These are phyloP conservation scores for Xylaria castorea DNA, from an alignment of 495 filamentous ascomycete species.

Conservation along the genomic window DNA sequence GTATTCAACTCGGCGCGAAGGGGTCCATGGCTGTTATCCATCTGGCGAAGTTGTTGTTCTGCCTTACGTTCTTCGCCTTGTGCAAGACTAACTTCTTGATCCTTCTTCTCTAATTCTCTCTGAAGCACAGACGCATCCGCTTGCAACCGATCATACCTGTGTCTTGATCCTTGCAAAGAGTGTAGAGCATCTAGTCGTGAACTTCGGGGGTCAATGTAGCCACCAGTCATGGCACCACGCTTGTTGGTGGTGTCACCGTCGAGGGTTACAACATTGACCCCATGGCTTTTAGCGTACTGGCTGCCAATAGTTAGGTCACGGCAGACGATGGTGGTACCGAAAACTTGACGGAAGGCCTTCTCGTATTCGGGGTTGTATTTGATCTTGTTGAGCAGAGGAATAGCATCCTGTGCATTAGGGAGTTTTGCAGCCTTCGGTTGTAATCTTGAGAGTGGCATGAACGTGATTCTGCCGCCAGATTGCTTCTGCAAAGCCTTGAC, in stretches of 20 bases:
- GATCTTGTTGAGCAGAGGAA: conserved; percentile 86
- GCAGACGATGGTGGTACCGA: conserved; percentile 94
- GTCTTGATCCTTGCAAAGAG: conserved; percentile 74
- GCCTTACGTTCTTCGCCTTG: conserved; percentile 82
- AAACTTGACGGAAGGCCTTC: conserved; percentile 88
- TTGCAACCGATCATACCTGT: conserved; percentile 71
- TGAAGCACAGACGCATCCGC: conserved; percentile 48
- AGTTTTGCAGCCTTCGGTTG: conserved; percentile 71
- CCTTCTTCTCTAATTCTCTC: conserved; percentile 72
- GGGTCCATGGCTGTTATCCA: conserved; percentile 84
- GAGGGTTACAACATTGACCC: conserved; percentile 89
- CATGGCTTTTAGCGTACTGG: conserved; percentile 89
- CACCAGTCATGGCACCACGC: conserved; percentile 91
- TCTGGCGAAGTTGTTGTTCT: conserved; percentile 76
- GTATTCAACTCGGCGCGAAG: conserved; percentile 73
- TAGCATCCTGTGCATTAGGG: conserved; percentile 84
- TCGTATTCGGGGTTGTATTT: conserved; percentile 79
- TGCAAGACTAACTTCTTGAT: conserved; percentile 85
- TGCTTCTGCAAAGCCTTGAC: conserved; percentile 80
- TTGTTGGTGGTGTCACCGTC: conserved; percentile 94
- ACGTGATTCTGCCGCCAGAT: conserved; percentile 87
- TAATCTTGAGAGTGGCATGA: conserved; percentile 89
- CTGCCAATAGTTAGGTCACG: conserved; percentile 83
- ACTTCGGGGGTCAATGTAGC: conserved; percentile 81
- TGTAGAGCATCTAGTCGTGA: conserved; percentile 86